These are phyloP conservation scores for Penicillium sp. DNA, from an alignment of 2,329 filamentous ascomycete species.

Conservation along the genomic window DNA sequence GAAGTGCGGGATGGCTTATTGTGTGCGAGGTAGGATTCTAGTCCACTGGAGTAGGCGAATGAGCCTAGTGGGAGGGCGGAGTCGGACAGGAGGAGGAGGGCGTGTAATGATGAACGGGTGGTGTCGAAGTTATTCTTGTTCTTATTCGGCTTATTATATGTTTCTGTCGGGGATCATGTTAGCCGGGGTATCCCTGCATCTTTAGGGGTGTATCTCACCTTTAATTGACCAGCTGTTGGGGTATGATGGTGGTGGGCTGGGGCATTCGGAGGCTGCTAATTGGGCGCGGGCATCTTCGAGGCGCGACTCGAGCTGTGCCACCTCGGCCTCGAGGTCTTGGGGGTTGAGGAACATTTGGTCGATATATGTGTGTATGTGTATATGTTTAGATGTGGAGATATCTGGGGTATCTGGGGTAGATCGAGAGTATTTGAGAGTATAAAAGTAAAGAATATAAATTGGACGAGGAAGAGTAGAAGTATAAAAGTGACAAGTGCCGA, in stretches of 20 bases:
- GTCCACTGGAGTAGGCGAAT: constrained; percentile 65
- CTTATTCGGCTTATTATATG: constrained; percentile 9
- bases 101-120: constrained; percentile 44
- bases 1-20: constrained; percentile 43
- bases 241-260: constrained; percentile 20
- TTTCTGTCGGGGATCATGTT: neutral
- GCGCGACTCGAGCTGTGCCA: constrained; percentile 51
- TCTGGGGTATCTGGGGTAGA: neutral
- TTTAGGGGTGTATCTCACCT: neutral
- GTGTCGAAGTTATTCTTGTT: constrained; percentile 10
- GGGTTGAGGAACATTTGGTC: constrained; percentile 22
- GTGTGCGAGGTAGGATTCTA: constrained; percentile 67
- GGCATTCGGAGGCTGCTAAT: constrained; percentile 32
- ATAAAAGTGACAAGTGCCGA: constrained; percentile 8
- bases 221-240: constrained; percentile 14
- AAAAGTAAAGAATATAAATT: neutral
- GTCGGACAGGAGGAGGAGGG: constrained; percentile 63
- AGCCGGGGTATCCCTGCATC: constrained; percentile 1
- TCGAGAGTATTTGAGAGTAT: neutral
- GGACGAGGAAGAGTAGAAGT: neutral
- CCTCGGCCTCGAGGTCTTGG: constrained; percentile 37
- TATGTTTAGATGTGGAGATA: neutral
- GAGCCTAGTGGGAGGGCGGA: constrained; percentile 66
- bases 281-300: constrained; percentile 49
- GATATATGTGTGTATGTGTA: neutral